These are phyloP conservation scores for Aspergillus vadensis DNA, from an alignment of 2,329 filamentous ascomycete genomes.

Conservation along the genomic window DNA sequence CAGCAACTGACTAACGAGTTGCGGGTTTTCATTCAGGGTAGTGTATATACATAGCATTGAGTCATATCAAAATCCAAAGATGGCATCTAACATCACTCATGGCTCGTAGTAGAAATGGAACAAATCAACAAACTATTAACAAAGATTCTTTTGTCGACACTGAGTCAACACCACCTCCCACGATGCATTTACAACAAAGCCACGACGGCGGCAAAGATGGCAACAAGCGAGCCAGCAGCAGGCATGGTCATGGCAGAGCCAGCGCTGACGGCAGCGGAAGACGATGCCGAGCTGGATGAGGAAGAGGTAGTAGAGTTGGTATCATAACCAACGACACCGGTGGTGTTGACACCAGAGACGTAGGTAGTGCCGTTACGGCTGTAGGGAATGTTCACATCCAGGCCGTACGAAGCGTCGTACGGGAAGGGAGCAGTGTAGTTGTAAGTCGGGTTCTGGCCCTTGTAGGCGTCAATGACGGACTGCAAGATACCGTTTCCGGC, in stretches of 20 bases:
- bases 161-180: neutral
- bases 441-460: slow-evolving; percentile 27
- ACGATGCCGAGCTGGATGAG: neutral
- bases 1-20: no score
- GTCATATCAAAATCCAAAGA: neutral
- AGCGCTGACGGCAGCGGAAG: neutral
- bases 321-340: neutral
- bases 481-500: slow-evolving; percentile 34
- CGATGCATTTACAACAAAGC: neutral
- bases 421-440: slow-evolving; percentile 36
- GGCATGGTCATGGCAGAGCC: neutral
- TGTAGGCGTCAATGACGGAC: slow-evolving; percentile 31
- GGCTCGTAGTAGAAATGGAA: neutral
- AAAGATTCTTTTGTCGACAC: neutral
- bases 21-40: neutral
- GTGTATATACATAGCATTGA: neutral
- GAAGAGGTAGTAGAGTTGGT: neutral
- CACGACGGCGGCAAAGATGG: neutral
- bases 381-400: slow-evolving; percentile 19
- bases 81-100: neutral
- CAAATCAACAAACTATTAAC: neutral
- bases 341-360: slow-evolving; percentile 3
- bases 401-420: slow-evolving; percentile 22
- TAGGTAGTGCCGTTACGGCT: slow-evolving; percentile 3
- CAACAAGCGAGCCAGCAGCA: neutral